Conservation (phyloP, 1,284 basidiomycete genomes). For the Puccinia coronata region DNA sequence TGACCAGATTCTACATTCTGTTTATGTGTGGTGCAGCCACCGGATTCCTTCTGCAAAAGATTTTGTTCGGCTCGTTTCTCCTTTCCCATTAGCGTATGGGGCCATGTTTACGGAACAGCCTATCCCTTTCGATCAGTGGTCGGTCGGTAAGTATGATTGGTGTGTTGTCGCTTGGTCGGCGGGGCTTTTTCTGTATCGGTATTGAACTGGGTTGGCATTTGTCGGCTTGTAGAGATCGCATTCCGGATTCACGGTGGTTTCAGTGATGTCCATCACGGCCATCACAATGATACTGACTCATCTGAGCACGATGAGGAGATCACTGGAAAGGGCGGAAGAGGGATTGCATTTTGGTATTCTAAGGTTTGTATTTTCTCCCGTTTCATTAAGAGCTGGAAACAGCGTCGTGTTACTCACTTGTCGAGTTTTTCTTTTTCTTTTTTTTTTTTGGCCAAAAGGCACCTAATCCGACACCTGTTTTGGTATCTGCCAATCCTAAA, state of each 20-base stretch:
- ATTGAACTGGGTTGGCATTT: neutral
- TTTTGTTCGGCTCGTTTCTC: conserved; percentile 55
- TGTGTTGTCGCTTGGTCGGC: neutral
- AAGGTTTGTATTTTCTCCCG: conserved; percentile 51
- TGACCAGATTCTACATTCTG: neutral
- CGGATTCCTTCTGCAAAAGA: conserved; percentile 55
- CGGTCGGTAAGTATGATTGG: conserved; percentile 50
- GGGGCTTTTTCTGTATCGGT: neutral
- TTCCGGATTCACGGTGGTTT: conserved; percentile 55
- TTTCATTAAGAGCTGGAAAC: conserved; percentile 5
- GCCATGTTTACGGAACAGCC: conserved; percentile 54
- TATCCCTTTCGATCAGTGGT: conserved; percentile 55
- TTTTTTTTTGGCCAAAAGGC: conserved; percentile 20
- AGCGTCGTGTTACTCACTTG: neutral
- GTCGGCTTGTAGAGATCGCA: conserved; percentile 52
- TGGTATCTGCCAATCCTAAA: conserved; percentile 51
- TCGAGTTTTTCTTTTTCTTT: neutral
- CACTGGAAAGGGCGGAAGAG: conserved; percentile 54
- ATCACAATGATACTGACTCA: conserved; percentile 25
- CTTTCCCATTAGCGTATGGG: conserved; percentile 56
- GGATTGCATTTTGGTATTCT: conserved; percentile 56
- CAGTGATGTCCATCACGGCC: conserved; percentile 49
- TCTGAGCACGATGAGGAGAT: conserved; percentile 11
- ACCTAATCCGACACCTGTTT: conserved; percentile 50
- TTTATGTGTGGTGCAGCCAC: conserved; percentile 44